phyloP scores from a whole-genome alignment of 2,329 filamentous ascomycete species.

The Aspergillus fischeri region DNA sequence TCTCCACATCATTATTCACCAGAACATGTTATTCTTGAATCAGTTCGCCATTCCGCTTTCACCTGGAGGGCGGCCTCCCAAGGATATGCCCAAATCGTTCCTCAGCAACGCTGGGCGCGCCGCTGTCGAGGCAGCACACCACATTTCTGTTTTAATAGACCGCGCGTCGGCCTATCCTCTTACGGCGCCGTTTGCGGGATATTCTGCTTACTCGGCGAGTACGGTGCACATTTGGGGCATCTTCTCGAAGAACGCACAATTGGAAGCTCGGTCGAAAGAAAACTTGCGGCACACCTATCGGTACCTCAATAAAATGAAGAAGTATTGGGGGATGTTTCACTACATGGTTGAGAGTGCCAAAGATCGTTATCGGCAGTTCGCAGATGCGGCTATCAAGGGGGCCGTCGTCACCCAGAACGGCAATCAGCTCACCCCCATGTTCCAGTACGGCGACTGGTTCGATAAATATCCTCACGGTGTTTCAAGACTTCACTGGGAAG shows the following conservation, averaged over 20 bases:
- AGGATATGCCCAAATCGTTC: slow-evolving; percentile 73
- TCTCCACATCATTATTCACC: slow-evolving; percentile 82
- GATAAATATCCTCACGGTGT: slow-evolving; percentile 91
- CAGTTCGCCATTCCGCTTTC: slow-evolving; percentile 73
- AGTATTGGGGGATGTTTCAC: slow-evolving; percentile 97
- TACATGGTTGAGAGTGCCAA: slow-evolving; percentile 93
- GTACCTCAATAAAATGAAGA: slow-evolving; percentile 91
- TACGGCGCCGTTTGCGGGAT: slow-evolving; percentile 88
- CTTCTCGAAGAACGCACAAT: slow-evolving; percentile 73
- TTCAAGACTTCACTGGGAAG: slow-evolving; percentile 75
- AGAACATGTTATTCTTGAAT: slow-evolving; percentile 85
- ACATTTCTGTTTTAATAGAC: slow-evolving; percentile 77
- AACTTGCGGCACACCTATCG: slow-evolving; percentile 84
- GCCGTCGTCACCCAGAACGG: slow-evolving; percentile 38
- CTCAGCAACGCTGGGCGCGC: slow-evolving; percentile 69
- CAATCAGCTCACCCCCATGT: slow-evolving; percentile 58
- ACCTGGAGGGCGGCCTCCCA: slow-evolving; percentile 59
- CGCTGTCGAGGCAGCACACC: slow-evolving; percentile 77
- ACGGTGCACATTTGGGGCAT: slow-evolving; percentile 93
- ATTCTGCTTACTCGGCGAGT: slow-evolving; percentile 88
- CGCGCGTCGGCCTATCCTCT: slow-evolving; percentile 77
- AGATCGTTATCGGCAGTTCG: slow-evolving; percentile 78
- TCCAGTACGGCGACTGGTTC: slow-evolving; percentile 98
- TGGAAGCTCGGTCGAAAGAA: slow-evolving; percentile 74
- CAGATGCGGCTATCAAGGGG: slow-evolving; percentile 72